Evolutionary conservation across 768 basidiomycete species (phyloP), one percentile per base, ranked within the genome.

Genomic region (Thelephora aurantiotincta): DNA sequence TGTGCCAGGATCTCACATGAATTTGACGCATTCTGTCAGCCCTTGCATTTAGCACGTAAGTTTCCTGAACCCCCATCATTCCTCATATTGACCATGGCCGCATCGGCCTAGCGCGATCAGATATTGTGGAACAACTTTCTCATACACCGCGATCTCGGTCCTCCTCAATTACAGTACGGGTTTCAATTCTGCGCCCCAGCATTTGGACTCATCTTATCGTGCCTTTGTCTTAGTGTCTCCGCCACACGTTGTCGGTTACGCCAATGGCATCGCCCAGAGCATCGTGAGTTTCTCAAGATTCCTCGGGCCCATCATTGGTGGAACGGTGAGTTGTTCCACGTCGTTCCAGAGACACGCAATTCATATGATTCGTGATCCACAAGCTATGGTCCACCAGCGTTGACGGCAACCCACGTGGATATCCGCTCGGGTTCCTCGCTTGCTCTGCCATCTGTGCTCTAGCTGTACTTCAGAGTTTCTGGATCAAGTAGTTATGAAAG

Each of bases 181-280:
- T 9, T 20, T 47, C 26, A 44, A n/a, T 22, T 47, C 22, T 43
- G 45, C 48, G 43, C 22, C 33, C 51, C 38, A 3, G 30, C 48
- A 51, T 35, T 54, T 48, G 42, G 49, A 42, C 48, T 43, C 50
- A 91, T 37, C 19, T 19, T 14, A 2, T 41, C 11, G 18, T 41
- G 38, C 16, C 38, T 18, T 41, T 41, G 12, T 41, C 9, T 7
- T 14, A 41, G 88, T 94, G 85, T 89, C 92, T 0, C 92, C 94
- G 2, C 90, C 92, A 1, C 72, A 74, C 35, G 79, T 89, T 6
- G 78, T 98, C 35, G 89, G 91, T 6, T 78, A 89, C 50, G 89
- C 94, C 9, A 99, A 98, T 58, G 96, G 94, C 14, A 78, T 94
- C 18, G 96, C 92, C 0, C 96, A 99, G 63, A 92, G 89, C 57